Evolutionary conservation across 1,284 basidiomycete genomes (phyloP).

Genomic region (Uromyces viciae-fabae): DNA sequence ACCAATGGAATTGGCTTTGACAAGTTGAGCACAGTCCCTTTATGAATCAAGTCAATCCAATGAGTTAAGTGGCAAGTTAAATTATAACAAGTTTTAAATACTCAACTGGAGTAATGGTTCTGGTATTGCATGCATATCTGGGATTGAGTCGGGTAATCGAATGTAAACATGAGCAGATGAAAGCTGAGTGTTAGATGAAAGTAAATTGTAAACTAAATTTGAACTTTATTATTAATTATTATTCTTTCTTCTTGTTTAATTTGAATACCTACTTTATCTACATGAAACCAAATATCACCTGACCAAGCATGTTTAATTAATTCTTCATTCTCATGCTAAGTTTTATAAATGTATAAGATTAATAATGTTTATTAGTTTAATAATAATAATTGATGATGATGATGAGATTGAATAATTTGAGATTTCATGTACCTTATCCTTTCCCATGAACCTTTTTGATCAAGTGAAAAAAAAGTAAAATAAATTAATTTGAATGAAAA

Average conservation of each 20-base stretch:
- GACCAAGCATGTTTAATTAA: constrained; percentile 79
- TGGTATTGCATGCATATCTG: constrained; percentile 76
- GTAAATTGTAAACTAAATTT: no score
- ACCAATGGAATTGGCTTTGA: constrained; percentile 97
- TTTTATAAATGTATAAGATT: neutral
- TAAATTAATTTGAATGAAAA: neutral
- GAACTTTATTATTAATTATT: neutral
- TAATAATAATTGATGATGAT: neutral
- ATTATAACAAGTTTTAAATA: neutral
- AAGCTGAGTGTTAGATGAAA: constrained; percentile 29
- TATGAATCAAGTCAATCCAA: neutral
- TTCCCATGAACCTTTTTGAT: constrained; percentile 37
- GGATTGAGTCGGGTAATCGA: constrained; percentile 71
- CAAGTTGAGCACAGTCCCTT: constrained; percentile 81
- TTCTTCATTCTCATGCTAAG: constrained; percentile 70
- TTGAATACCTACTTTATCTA: constrained; percentile 67
- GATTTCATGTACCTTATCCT: constrained; percentile 36
- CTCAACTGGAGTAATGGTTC: constrained; percentile 63
- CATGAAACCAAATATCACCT: constrained; percentile 62
- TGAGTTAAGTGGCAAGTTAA: neutral
- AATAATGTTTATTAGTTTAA: neutral
- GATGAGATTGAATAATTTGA: no score
- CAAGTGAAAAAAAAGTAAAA: neutral
- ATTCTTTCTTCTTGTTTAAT: constrained; percentile 71
- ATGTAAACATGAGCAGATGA: constrained; percentile 64